Percentiles rank a stretch among this genome's conserved stretches.
These are phyloP conservation scores for Apocynum venetum DNA, from an alignment of 257 asterid genomes.

Conservation along the genomic window DNA sequence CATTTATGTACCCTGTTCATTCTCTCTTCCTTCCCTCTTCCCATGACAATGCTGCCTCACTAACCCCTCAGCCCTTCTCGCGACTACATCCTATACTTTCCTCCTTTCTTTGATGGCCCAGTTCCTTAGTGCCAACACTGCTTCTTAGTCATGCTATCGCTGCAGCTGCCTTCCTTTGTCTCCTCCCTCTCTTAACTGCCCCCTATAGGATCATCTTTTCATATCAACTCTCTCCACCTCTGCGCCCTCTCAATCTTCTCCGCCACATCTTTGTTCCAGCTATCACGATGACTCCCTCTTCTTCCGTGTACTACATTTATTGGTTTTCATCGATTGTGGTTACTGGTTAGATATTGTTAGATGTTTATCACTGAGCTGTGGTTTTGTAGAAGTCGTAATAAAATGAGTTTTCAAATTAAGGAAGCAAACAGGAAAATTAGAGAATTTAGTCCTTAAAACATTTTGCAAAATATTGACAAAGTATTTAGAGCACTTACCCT, in stretches of 20 bases:
- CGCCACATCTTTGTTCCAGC: not conserved
- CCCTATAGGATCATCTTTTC: not conserved
- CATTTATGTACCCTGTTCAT: not conserved
- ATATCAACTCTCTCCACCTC: not conserved
- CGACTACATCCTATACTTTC: not conserved
- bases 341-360: not conserved
- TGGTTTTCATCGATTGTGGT: not conserved
- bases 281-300: not conserved
- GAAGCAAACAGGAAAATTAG: no score
- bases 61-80: not conserved
- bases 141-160: not conserved
- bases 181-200: not conserved
- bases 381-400: not conserved
- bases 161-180: not conserved
- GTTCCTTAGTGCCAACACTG: not conserved
- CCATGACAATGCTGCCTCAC: not conserved
- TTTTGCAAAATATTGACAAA: no score
- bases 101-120: not conserved
- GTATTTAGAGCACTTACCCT: constrained; percentile 54
- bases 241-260: not conserved
- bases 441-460: no score
- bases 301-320: no score
- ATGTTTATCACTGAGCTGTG: not conserved
- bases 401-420: not conserved
- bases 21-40: not conserved